These are phyloP conservation scores for Aureobasidium sp. DNA, from an alignment of 2,329 filamentous ascomycete genomes.

Conservation along the genomic window DNA sequence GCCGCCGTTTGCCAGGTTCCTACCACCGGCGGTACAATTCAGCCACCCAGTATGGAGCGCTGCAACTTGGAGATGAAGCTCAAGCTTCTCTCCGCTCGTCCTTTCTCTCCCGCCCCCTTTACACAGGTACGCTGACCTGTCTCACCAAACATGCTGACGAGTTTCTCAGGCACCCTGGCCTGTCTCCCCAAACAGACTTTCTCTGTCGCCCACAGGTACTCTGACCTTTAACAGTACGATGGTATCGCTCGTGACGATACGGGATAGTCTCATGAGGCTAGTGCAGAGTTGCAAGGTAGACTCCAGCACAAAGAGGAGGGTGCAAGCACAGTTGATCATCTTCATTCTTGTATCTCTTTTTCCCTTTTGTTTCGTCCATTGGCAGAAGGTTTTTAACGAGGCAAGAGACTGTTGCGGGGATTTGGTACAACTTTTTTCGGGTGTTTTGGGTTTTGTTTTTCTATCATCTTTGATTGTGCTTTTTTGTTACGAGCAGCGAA, in stretches of 20 bases:
- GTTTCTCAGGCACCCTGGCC: not conserved
- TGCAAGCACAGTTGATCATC: not conserved
- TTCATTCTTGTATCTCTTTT: constrained; percentile 3
- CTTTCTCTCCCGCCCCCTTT: not conserved
- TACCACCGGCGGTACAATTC: too few species aligned
- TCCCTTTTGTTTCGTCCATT: not conserved
- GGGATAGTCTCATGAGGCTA: not conserved
- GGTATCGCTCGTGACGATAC: constrained; percentile 6
- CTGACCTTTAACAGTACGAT: constrained; percentile 10
- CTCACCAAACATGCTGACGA: not conserved
- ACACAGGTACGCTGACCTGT: constrained; percentile 3
- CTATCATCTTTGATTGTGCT: not conserved
- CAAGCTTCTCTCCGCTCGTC: not conserved
- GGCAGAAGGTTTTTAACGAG: not conserved
- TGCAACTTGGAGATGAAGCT: not conserved
- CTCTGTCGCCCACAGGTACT: constrained; percentile 6
- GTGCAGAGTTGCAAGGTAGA: constrained; percentile 1
- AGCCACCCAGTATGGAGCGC: not conserved
- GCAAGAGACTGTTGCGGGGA: not conserved
- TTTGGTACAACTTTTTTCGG: not conserved
- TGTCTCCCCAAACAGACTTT: not conserved
- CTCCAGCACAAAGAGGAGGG: not conserved
- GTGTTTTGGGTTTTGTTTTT: too few species aligned
- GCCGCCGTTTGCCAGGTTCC: too few species aligned
- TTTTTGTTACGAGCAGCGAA: not conserved